Base-by-base conservation (phyloP, 805 yeast genomes). In the Wickerhamiella azyma region DNA sequence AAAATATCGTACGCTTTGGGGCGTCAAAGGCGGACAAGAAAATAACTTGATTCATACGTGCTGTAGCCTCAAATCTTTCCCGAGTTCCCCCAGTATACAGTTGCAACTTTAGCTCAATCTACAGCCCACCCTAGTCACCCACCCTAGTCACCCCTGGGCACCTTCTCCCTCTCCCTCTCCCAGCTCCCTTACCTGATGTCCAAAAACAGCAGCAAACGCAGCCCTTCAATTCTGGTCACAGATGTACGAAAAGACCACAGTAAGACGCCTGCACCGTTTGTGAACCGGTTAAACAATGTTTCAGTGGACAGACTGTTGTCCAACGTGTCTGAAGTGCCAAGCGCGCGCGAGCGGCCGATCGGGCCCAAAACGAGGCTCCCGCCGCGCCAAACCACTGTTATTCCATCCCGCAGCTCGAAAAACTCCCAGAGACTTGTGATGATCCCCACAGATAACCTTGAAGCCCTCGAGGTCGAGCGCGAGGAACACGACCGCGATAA, bases 181-280 rank as follows among this genome's bases (percentile, higher is more conserved):
- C 19, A 11, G 28, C 26, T 19, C 26, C 16, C 5, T 32, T 24
- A 9, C 14, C 7, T 24, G 32, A 26, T 24, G n/a, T 21, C 45
- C 18, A 42, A 26, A 36, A 35, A 16, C 21, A 42, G 30, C 19
- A 35, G 40, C 17, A 84, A 83, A 55, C 66, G 96, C 55, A 84
- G 96, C 26, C 96, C 97, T 9, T 84, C 95, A 1, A 88, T 88
- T 57, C 70, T 88, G 48, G 97, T 88, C 33, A 89, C 97, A 0
- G 97, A 88, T 64, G 76, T 84, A 2, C 69, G 97, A 50, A 71
- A 76, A 45, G 66, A 66, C 48, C 68, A 63, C 46, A 62, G 67
- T 18, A 48, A 51, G 39, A 47, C 52, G 18, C 50, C 66, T 21
- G 65, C 68, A 7, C 66, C 66, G 16, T 63, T 50, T 61, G 74